Conservation (phyloP, 768 basidiomycete genomes). For the Mycena metata region DNA sequence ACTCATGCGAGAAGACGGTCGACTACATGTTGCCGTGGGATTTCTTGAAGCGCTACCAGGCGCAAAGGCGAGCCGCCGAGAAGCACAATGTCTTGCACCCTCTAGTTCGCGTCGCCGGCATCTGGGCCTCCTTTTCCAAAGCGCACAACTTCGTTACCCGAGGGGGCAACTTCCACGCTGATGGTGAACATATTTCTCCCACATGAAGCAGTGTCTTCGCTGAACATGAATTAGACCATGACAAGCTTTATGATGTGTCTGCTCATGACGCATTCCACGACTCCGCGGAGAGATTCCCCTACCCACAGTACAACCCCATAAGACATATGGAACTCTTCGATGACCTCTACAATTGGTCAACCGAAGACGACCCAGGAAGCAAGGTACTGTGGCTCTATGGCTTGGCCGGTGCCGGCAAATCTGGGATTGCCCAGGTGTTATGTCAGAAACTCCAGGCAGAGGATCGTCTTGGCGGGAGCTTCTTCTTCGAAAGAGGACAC, state of each 20-base stretch:
- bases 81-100: neutral
- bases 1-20: too few relatives aligned
- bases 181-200: too few relatives aligned
- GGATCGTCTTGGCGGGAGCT: neutral
- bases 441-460: neutral
- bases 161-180: too few relatives aligned
- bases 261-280: neutral
- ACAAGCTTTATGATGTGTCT: too few relatives aligned
- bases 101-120: neutral
- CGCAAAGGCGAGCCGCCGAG: neutral
- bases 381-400: neutral
- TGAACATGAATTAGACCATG: too few relatives aligned
- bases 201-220: too few relatives aligned
- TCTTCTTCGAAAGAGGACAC: conserved; percentile 9
- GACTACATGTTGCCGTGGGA: neutral
- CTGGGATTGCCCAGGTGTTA: conserved; percentile 3
- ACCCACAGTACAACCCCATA: neutral
- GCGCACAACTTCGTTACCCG: too few relatives aligned
- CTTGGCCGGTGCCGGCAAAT: conserved; percentile 9
- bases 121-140: too few relatives aligned
- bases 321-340: neutral
- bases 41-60: neutral
- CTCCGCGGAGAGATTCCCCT: neutral
- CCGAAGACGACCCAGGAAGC: neutral
- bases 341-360: neutral